Conservation (phyloP, 371 early-diverging fungal species). For the Basidiobolus meristosporus region DNA sequence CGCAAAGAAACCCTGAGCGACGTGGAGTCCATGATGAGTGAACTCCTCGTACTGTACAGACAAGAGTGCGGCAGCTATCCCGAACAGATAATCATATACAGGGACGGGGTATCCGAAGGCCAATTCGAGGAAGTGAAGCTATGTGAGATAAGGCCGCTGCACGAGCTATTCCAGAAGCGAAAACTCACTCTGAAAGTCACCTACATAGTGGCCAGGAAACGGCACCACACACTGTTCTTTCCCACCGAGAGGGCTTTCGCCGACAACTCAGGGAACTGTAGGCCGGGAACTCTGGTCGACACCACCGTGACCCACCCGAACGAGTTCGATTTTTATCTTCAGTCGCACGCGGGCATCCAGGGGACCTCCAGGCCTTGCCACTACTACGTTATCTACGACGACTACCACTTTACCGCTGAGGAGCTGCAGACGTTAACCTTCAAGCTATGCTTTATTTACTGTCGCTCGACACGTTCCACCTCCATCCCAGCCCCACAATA, state of each 20-base stretch:
- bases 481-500: too few species aligned
- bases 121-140: constrained; percentile 53
- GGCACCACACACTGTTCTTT: constrained; percentile 73
- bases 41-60: constrained; percentile 36
- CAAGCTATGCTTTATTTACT: too few species aligned
- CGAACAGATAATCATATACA: constrained; percentile 56
- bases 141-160: too few species aligned
- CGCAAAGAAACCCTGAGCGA: constrained; percentile 43
- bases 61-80: constrained; percentile 24
- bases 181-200: constrained; percentile 45
- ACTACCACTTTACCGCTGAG: too few species aligned
- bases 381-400: constrained; percentile 60
- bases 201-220: constrained; percentile 74
- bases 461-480: too few species aligned
- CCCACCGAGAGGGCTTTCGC: constrained; percentile 25
- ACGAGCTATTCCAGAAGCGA: too few species aligned
- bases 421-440: too few species aligned
- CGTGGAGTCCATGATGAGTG: constrained; percentile 34
- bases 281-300: constrained; percentile 72
- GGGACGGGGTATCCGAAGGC: constrained; percentile 63
- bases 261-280: constrained; percentile 48
- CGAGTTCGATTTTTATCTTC: constrained; percentile 65
- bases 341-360: constrained; percentile 52
- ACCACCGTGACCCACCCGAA: constrained; percentile 33
- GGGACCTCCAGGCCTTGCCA: constrained; percentile 69